Percentiles rank a stretch among this genome's conserved stretches.
phyloP scores from a whole-genome alignment of 768 basidiomycete genomes.

The Tephrocybe sp. region DNA sequence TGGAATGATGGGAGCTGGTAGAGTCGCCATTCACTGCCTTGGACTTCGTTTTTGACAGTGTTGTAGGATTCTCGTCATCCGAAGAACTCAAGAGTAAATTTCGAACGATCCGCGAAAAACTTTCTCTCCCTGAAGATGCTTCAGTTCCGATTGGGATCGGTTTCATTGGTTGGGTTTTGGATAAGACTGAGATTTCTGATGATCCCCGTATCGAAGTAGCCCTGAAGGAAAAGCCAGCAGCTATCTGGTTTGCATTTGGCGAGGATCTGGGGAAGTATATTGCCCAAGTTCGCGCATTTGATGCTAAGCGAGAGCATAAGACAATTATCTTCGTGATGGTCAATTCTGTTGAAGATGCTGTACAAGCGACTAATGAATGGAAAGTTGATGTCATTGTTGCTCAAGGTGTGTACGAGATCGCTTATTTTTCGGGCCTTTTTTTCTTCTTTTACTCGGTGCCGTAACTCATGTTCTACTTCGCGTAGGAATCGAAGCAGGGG shows the following conservation, averaged over 20 bases:
- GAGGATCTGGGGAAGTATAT: constrained; percentile 49
- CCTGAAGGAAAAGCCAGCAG: constrained; percentile 43
- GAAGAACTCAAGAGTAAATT: constrained; percentile 35
- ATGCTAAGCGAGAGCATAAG: constrained; percentile 33
- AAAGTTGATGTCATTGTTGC: constrained; percentile 61
- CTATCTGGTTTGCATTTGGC: constrained; percentile 66
- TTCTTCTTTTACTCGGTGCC: background rate
- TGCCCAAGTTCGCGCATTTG: constrained; percentile 38
- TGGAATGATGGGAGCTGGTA: constrained; percentile 52
- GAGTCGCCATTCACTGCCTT: constrained; percentile 17
- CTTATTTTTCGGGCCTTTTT: background rate
- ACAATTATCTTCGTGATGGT: constrained; percentile 55
- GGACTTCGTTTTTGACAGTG: background rate
- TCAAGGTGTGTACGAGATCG: constrained; percentile 45
- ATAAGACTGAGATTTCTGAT: constrained; percentile 31
- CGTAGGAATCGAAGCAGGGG: constrained; percentile 47
- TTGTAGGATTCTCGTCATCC: constrained; percentile 32
- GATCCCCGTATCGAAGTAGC: constrained; percentile 35
- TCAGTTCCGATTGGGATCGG: constrained; percentile 55
- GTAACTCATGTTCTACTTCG: constrained; percentile 20
- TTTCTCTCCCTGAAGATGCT: constrained; percentile 23
- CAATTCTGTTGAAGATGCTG: constrained; percentile 45
- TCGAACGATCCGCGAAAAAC: constrained; percentile 28
- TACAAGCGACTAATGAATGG: constrained; percentile 43
- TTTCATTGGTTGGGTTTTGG: constrained; percentile 53